Evolutionary conservation across 805 yeast species (phyloP), one percentile per base, ranked within the genome.

Genomic region (Ogataea saltuana): DNA sequence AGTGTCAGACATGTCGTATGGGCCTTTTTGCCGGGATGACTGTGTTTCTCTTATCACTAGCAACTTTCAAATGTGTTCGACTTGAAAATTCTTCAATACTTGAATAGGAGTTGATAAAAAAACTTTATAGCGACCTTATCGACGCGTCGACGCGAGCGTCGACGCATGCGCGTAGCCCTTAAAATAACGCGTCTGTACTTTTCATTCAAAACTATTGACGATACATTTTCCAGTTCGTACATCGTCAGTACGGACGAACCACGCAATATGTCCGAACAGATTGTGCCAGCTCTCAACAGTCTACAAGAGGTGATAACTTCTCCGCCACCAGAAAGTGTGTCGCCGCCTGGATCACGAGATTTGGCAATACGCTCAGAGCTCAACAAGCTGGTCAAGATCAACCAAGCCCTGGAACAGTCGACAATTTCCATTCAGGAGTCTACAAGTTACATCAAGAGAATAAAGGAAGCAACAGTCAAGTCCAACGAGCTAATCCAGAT

Each of bases 401-500:
- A 54, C 38, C 45, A 37, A 6, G 49, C 51, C 7, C 28, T 56
- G 9, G 39, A 45, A 13, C 50, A 48, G 23, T 48, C 55, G n/a
- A 44, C 44, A 15, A 27, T 41, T 13, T 51, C 60, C 18, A 45
- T 56, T 17, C 46, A 36, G 18, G 53, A 49, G 36, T 46, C 54
- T 6, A 39, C 50, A 9, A 45, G 39, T 28, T 44, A 56, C 30
- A 42, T 56, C 23, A 30, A 33, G 8, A 33, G 50, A 12, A 43
- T 56, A 33, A 44, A 46, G 20, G 49, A 50, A 10, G 40, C 55
- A 22, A 46, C 51, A 4, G 33, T 42, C 18, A 53, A 51, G 25
- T 49, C 59, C 8, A 50, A 50, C 39, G 49, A 67, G 19, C 63
- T 82, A 19, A 60, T 82, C 18, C 81, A 76, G 44, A 70, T 78